Percentiles rank a stretch among this genome's conserved stretches.
Evolutionary conservation across 345 rosid genomes (phyloP).

Genomic region (Limnanthes douglasii): DNA sequence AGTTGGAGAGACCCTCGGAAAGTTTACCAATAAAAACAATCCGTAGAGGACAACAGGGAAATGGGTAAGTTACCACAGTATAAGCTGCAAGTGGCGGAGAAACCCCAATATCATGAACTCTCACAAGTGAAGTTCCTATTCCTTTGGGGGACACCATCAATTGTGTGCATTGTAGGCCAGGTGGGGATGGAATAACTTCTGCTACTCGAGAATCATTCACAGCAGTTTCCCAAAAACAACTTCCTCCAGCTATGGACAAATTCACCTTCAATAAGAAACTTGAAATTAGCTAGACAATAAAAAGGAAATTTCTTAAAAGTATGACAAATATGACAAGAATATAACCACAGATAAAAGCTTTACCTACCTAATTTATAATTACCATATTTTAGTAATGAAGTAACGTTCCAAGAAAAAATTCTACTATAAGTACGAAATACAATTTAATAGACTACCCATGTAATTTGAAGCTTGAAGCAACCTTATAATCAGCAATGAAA

Average conservation of each 20-base stretch:
- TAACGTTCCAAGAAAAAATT: no score
- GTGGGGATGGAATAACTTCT: conserved; percentile 54
- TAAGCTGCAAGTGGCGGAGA: conserved; percentile 57
- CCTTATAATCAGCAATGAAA: neutral
- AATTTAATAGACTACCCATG: no score
- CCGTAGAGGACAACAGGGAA: neutral
- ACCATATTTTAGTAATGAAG: no score
- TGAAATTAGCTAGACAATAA: no score
- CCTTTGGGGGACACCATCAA: conserved; percentile 65
- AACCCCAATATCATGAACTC: conserved; percentile 72
- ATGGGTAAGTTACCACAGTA: conserved; percentile 39
- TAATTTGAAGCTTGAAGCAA: no score
- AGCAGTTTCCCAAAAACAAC: conserved; percentile 70
- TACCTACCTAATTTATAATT: no score
- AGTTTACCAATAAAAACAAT: conserved; percentile 1
- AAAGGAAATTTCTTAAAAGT: no score
- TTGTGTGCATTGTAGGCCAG: conserved; percentile 64
- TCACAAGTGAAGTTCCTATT: conserved; percentile 64
- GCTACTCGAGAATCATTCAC: conserved; percentile 73
- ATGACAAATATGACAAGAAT: no score
- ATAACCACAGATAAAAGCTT: no score
- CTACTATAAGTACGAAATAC: no score
- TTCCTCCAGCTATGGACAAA: conserved; percentile 81
- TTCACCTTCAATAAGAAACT: conserved; percentile 37
- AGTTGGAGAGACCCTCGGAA: neutral